A percentile compares a stretch with the other conserved stretches of the same genome.
Evolutionary conservation across 2,329 filamentous ascomycete species (phyloP).

Genomic region (Cladosporium sp.): DNA sequence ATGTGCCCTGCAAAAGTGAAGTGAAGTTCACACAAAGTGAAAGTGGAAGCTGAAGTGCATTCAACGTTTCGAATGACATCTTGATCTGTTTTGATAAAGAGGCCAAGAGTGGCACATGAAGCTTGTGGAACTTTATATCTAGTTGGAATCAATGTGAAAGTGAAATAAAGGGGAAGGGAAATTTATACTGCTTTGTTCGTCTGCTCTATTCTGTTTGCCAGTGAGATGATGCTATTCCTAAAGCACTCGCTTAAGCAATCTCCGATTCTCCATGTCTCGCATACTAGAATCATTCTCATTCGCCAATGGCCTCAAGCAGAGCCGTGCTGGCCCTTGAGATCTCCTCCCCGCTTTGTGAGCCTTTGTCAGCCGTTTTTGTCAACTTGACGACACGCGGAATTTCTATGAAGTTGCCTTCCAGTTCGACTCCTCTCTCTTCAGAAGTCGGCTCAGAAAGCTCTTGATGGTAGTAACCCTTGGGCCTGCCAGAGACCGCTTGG

Average conservation of each 20-base stretch:
- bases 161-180: background rate
- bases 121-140: background rate
- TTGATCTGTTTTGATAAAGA: no score
- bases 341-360: background rate
- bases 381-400: background rate
- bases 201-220: background rate
- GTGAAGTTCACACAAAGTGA: no score
- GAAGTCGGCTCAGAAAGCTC: background rate
- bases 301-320: background rate
- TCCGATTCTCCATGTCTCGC: background rate
- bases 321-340: background rate
- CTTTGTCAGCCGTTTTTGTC: background rate
- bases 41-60: no score
- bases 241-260: background rate
- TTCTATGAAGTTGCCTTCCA: background rate
- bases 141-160: background rate
- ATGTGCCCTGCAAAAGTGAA: no score
- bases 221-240: background rate
- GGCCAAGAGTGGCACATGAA: no score
- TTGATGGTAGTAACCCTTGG: background rate
- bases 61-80: no score
- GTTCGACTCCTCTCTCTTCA: background rate
- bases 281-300: background rate
- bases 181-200: background rate
- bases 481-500: background rate